Base-by-base conservation (phyloP, 257 asterid genomes). In the Knoxia roxburghii region DNA sequence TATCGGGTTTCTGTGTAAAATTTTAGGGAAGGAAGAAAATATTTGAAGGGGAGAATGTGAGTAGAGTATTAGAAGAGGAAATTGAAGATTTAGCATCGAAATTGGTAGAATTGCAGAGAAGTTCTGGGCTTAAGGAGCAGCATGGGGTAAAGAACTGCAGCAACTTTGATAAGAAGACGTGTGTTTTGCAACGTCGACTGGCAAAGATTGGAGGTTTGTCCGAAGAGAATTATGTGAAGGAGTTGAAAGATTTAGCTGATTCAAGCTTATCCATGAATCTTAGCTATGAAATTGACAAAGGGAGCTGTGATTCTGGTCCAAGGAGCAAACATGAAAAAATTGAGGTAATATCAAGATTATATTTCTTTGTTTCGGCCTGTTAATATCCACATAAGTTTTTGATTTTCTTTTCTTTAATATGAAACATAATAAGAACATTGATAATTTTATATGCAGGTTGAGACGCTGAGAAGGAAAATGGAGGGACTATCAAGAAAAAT, bases 11-110 rank as follows among this genome's bases (percentile, higher is more conserved):
- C 6, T 23, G 29, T 29, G 64, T 35, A 21, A 63, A 56, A 54
- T 32, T 76, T 82, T 50, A 91, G 96, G 96, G 95, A 58, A 87
- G 78, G 52, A 68, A 83, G 67, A 87, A 89, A 71, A 84, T 81
- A 15, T 75, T 46, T 70, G 87, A 85, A 68, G 94, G 94, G 62
- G 78, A 81, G 81, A 80, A 74, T 58, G 91, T 30, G 45, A 76
- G 61, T 71, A 75, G 72, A 29, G 88, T 77, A 37, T 49, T 82
- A 65, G 91, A 82, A 61, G 89, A 87, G 78, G 98, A 85, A 78
- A 87, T 88, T 32, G 80, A 89, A 52, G 90, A 79, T 67, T 77
- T 91, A 48, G 80, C 79, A 9, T 83, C 77, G 3, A 89, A 86
- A 74, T 67, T 91, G 39, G 81, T 70, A 33, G 87, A 83, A 33